A percentile compares a stretch with the other conserved stretches of the same genome.
These are phyloP conservation scores for Podospora pseudopauciseta DNA, from an alignment of 495 filamentous ascomycete species.

Conservation along the genomic window DNA sequence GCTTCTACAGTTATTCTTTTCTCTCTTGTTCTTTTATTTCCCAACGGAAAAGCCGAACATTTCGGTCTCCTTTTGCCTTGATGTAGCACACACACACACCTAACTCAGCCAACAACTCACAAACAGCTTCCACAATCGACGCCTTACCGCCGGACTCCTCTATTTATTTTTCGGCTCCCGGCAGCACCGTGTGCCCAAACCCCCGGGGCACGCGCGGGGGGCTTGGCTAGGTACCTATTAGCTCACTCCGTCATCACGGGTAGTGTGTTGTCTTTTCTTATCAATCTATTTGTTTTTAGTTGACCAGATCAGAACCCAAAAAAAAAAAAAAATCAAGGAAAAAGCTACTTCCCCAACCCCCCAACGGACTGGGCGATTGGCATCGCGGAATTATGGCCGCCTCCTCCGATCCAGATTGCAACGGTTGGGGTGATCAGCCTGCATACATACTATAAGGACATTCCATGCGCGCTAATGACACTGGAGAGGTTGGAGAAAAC, in stretches of 20 bases:
- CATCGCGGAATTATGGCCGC: neutral
- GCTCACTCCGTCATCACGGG: neutral
- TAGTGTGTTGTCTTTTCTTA: neutral
- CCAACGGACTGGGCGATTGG: neutral
- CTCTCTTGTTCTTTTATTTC: neutral
- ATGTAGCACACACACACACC: neutral
- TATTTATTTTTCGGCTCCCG: neutral
- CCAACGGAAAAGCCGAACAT: neutral
- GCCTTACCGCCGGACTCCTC: neutral
- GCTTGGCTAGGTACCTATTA: neutral
- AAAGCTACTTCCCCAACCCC: neutral
- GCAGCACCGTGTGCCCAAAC: conserved; percentile 5
- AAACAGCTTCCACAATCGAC: neutral
- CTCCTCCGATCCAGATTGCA: neutral
- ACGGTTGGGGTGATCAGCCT: neutral
- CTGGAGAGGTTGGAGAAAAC: too few species aligned
- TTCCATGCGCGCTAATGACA: too few species aligned
- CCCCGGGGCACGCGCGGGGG: neutral
- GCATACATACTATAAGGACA: neutral
- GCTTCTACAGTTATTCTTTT: neutral
- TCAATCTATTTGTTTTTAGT: neutral
- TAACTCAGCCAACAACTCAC: neutral
- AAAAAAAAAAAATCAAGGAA: neutral
- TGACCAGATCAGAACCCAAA: neutral
- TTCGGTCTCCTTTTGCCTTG: neutral